phyloP scores from a whole-genome alignment of 108 stramenopile species.

The Bacterosira constricta region DNA sequence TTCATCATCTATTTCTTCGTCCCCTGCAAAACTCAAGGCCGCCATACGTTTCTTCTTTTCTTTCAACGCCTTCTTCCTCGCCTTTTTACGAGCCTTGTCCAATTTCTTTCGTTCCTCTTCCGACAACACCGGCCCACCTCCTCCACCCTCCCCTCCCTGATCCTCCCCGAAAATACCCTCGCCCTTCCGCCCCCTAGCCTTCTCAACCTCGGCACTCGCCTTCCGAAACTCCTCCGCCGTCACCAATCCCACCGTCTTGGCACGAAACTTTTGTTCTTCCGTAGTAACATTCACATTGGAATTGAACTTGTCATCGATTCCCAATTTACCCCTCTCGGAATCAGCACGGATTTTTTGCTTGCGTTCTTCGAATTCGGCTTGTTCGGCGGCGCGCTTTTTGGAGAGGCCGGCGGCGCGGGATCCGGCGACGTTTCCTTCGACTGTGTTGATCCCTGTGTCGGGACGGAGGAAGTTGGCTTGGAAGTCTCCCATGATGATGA shows the following conservation, averaged over 20 bases:
- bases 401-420: constrained; percentile 73
- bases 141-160: not conserved
- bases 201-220: constrained; percentile 52
- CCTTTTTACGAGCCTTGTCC: constrained; percentile 40
- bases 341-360: constrained; percentile 59
- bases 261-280: constrained; percentile 61
- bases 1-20: constrained; percentile 57
- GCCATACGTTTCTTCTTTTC: constrained; percentile 72
- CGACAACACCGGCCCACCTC: constrained; percentile 5
- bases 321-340: constrained; percentile 39
- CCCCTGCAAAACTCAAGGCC: constrained; percentile 70
- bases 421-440: constrained; percentile 88
- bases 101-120: constrained; percentile 45
- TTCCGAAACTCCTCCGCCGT: constrained; percentile 81
- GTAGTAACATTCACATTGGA: constrained; percentile 31
- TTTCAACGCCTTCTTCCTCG: constrained; percentile 60
- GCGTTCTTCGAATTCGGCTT: constrained; percentile 72
- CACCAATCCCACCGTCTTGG: constrained; percentile 84
- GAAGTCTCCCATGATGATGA: constrained; percentile 79
- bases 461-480: constrained; percentile 75
- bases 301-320: constrained; percentile 58
- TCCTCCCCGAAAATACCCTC: constrained; percentile 12
- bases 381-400: constrained; percentile 71
- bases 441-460: constrained; percentile 81
- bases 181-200: constrained; percentile 23